These are phyloP conservation scores for Raffaelea albimanens DNA, from an alignment of 2,329 filamentous ascomycete species.

Conservation along the genomic window DNA sequence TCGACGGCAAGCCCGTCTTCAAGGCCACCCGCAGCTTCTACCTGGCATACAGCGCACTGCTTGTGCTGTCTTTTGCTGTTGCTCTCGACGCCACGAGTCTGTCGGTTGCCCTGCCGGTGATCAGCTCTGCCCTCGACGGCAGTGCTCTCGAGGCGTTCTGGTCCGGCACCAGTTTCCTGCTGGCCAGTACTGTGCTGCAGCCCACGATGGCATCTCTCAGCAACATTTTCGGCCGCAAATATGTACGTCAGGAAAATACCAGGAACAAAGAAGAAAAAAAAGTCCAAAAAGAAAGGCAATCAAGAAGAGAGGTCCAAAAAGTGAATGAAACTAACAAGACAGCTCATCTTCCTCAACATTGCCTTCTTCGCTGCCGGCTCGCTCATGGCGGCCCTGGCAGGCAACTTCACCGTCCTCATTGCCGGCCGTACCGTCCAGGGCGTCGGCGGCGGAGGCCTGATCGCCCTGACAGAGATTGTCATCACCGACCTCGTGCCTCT, in stretches of 20 bases:
- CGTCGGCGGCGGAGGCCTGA: slow-evolving; percentile 24
- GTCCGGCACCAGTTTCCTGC: slow-evolving; percentile 61
- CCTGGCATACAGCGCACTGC: slow-evolving; percentile 40
- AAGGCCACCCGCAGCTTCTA: slow-evolving; percentile 27
- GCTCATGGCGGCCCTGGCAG: slow-evolving; percentile 20
- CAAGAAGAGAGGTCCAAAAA: too few relatives aligned
- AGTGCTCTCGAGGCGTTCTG: slow-evolving; percentile 57
- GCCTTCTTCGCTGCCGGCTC: slow-evolving; percentile 16
- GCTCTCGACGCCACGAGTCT: slow-evolving; percentile 58
- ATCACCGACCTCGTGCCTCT: slow-evolving; percentile 22
- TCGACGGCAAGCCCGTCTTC: slow-evolving; percentile 17
- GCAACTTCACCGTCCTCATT: slow-evolving; percentile 20
- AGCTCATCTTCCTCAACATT: slow-evolving; percentile 12
- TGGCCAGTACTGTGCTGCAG: slow-evolving; percentile 52
- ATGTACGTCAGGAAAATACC: slow-evolving; percentile 13
- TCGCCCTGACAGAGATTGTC: slow-evolving; percentile 24
- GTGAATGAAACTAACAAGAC: too few relatives aligned
- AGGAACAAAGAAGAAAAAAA: too few relatives aligned
- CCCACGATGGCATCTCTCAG: slow-evolving; percentile 28
- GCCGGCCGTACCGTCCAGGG: slow-evolving; percentile 26
- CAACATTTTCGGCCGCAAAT: slow-evolving; percentile 14
- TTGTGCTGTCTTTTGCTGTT: slow-evolving; percentile 49
- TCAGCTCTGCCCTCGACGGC: slow-evolving; percentile 40
- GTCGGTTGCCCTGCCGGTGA: slow-evolving; percentile 46
- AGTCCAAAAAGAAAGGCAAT: too few relatives aligned